These are phyloP conservation scores for Phytomonas francai DNA, from an alignment of 208 protist genomes.

Conservation along the genomic window DNA sequence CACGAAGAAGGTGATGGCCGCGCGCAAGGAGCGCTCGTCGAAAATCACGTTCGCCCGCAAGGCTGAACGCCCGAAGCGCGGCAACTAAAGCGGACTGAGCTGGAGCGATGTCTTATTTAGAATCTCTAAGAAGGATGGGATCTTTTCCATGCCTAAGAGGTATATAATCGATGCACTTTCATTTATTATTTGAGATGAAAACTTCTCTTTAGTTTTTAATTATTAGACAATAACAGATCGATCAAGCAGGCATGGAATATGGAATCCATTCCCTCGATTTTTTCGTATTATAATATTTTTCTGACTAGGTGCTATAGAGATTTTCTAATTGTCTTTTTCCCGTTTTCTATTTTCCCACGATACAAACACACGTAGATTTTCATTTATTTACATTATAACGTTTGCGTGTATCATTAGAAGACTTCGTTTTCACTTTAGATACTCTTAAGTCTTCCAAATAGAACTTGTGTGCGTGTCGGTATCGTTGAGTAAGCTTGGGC, in stretches of 20 bases:
- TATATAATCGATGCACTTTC: no score
- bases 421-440: neutral
- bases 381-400: neutral
- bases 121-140: no score
- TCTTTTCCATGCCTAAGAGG: no score
- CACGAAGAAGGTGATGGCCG: constrained; percentile 55
- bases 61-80: constrained; percentile 57
- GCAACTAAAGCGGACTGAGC: no score
- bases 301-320: no score
- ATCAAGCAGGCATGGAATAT: constrained; percentile 1
- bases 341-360: neutral
- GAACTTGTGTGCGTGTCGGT: no score
- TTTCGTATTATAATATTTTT: no score
- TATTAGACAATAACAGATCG: neutral
- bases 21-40: constrained; percentile 73
- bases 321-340: neutral
- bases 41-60: constrained; percentile 72
- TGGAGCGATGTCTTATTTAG: no score
- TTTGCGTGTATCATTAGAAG: neutral
- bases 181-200: constrained; percentile 12
- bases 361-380: neutral
- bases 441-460: neutral
- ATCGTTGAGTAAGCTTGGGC: no score
- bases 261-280: constrained; percentile 5
- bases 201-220: no score